phyloP scores from a whole-genome alignment of 1,139 yeast species.

The Nakaseomyces nivariensis region DNA sequence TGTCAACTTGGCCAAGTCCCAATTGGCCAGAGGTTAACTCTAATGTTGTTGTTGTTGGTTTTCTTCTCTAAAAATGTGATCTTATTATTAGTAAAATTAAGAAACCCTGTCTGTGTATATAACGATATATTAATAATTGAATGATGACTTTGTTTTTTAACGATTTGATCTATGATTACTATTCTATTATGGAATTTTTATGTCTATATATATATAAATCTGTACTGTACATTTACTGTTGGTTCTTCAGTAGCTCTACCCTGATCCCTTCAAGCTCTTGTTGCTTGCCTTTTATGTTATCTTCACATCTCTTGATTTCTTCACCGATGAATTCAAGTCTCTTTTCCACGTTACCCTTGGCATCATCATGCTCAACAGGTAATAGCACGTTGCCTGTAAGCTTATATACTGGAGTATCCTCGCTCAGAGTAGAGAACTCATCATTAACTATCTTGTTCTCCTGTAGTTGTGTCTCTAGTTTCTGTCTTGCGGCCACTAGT shows the following conservation, averaged over 20 bases:
- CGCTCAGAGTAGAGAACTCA: slow-evolving; percentile 58
- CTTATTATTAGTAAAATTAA: too few relatives aligned
- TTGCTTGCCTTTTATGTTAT: slow-evolving; percentile 45
- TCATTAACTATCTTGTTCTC: slow-evolving; percentile 86
- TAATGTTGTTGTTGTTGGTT: too few relatives aligned
- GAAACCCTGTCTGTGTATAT: too few relatives aligned
- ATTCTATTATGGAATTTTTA: background rate
- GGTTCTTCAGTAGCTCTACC: slow-evolving; percentile 13
- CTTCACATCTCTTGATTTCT: slow-evolving; percentile 66
- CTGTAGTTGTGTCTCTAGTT: slow-evolving; percentile 70
- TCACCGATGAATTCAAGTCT: slow-evolving; percentile 76
- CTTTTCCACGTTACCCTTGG: slow-evolving; percentile 71
- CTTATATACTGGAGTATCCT: slow-evolving; percentile 67
- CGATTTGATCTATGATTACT: background rate
- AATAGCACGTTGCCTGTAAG: slow-evolving; percentile 85
- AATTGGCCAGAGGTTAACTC: slow-evolving; percentile 49
- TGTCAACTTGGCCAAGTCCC: slow-evolving; percentile 62
- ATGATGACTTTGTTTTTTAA: background rate
- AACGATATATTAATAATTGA: background rate
- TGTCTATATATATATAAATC: background rate
- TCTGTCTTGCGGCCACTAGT: slow-evolving; percentile 51
- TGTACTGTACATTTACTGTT: background rate
- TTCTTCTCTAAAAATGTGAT: background rate
- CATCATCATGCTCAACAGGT: slow-evolving; percentile 80
- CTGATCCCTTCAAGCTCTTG: slow-evolving; percentile 41